These are phyloP conservation scores for Pseudogymnoascus sp. DNA, from an alignment of 2,329 filamentous ascomycete species.

Conservation along the genomic window DNA sequence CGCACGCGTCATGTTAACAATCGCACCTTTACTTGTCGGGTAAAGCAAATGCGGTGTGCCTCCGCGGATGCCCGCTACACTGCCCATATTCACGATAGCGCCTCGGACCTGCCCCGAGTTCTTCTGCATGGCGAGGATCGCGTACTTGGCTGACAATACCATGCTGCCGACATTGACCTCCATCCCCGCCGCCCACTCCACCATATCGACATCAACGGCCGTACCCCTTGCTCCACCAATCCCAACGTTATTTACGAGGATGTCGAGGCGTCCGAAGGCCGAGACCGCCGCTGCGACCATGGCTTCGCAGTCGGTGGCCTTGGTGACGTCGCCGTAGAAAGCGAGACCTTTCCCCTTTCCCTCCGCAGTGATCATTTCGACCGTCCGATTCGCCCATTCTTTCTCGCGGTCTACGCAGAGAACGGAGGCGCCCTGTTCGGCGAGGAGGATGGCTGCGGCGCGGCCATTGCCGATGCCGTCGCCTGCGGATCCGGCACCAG, in stretches of 20 bases:
- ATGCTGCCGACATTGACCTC: conserved; percentile 59
- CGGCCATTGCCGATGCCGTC: conserved; percentile 55
- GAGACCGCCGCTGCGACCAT: conserved; percentile 35
- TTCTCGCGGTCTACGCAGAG: conserved; percentile 47
- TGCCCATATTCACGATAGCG: conserved; percentile 55
- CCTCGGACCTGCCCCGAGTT: conserved; percentile 42
- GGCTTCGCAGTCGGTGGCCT: conserved; percentile 32
- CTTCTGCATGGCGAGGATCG: conserved; percentile 51
- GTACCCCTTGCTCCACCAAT: conserved; percentile 52
- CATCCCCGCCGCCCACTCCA: conserved; percentile 48
- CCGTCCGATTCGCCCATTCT: conserved; percentile 43
- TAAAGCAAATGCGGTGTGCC: conserved; percentile 40
- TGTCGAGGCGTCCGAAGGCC: conserved; percentile 50
- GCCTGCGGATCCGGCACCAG: conserved; percentile 48
- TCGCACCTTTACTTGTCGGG: conserved; percentile 40
- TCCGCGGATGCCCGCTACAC: conserved; percentile 48
- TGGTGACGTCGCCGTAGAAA: conserved; percentile 48
- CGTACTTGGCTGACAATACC: conserved; percentile 56
- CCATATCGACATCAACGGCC: conserved; percentile 54
- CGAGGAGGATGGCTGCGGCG: conserved; percentile 50
- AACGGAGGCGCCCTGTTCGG: conserved; percentile 50
- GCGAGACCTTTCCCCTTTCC: conserved; percentile 37
- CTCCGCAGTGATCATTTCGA: conserved; percentile 36
- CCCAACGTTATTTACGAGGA: conserved; percentile 60
- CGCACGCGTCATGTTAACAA: conserved; percentile 48